Conservation (phyloP, 176 grass and related monocot genomes). For the Eragrostis nindensis region DNA sequence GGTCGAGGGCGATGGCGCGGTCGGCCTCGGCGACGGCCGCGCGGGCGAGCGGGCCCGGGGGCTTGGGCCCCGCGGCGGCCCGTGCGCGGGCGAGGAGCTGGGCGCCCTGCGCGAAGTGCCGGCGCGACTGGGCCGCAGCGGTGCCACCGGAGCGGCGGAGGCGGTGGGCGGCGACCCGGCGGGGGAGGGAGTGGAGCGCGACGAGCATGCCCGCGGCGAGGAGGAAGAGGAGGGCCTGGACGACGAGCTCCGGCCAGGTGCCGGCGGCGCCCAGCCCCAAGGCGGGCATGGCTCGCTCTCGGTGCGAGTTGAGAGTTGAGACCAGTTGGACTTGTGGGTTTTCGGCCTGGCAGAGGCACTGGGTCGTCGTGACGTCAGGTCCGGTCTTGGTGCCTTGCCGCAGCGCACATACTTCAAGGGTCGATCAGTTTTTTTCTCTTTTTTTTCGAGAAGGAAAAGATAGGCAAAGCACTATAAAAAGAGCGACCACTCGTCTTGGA, state of each 20-base stretch:
- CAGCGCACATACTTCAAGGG: no score
- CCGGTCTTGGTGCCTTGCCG: background rate
- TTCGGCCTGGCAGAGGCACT: background rate
- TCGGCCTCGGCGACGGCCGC: slow-evolving; percentile 75
- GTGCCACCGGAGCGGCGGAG: slow-evolving; percentile 40
- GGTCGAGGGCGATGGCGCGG: slow-evolving; percentile 74
- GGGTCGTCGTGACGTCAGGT: background rate
- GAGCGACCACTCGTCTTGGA: no score
- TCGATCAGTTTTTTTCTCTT: no score
- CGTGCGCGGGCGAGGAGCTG: slow-evolving; percentile 81
- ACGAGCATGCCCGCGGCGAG: slow-evolving; percentile 63
- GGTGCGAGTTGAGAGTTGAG: no score
- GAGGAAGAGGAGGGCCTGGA: slow-evolving; percentile 68
- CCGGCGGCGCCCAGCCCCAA: slow-evolving; percentile 35
- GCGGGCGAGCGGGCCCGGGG: slow-evolving; percentile 32
- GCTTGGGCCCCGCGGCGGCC: slow-evolving; percentile 22
- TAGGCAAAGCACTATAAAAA: no score
- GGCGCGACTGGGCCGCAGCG: slow-evolving; percentile 57
- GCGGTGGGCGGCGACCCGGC: slow-evolving; percentile 45
- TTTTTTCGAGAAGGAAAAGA: no score
- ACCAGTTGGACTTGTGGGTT: background rate
- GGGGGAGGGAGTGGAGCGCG: slow-evolving; percentile 72
- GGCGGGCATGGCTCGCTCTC: slow-evolving; percentile 40
- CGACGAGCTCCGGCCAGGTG: slow-evolving; percentile 52
- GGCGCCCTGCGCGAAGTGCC: slow-evolving; percentile 73